Conservation (phyloP, 805 yeast species). For the Candida incommunis region DNA sequence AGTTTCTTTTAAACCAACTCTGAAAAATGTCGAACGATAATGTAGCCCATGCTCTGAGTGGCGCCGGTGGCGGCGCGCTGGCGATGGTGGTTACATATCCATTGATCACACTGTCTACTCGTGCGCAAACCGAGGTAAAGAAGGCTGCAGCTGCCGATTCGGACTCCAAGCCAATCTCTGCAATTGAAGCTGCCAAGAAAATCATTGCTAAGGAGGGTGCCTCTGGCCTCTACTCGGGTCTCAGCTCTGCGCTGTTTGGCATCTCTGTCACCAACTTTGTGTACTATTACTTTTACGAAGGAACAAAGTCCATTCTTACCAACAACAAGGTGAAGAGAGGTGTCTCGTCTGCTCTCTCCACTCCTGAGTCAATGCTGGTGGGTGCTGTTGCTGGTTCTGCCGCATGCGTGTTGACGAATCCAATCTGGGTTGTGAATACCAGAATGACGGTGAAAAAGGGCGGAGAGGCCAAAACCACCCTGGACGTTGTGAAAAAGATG, state of each 20-base stretch:
- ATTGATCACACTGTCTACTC: conserved; percentile 69
- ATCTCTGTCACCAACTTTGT: conserved; percentile 75
- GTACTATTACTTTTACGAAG: conserved; percentile 83
- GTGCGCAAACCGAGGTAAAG: conserved; percentile 58
- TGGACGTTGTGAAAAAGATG: conserved; percentile 47
- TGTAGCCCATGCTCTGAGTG: conserved; percentile 83
- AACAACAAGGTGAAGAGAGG: conserved; percentile 18
- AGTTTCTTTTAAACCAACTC: too few species aligned
- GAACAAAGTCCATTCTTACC: conserved; percentile 26
- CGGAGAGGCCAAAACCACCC: conserved; percentile 29
- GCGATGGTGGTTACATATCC: conserved; percentile 86
- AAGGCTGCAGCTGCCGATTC: conserved; percentile 11
- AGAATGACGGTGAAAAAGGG: conserved; percentile 52
- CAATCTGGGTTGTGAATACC: conserved; percentile 93
- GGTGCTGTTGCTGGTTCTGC: conserved; percentile 83
- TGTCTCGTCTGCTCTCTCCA: conserved; percentile 21
- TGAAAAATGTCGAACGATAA: conserved; percentile 19
- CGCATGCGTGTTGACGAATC: conserved; percentile 71
- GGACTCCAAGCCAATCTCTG: conserved; percentile 12
- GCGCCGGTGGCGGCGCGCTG: conserved; percentile 86
- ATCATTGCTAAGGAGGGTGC: conserved; percentile 48
- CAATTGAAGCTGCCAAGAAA: conserved; percentile 28
- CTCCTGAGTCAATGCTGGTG: conserved; percentile 55
- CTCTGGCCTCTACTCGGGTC: conserved; percentile 64
- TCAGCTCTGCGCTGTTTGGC: conserved; percentile 79